Conservation (phyloP, 441 rosid species). For the Gossypium gossypioides region DNA sequence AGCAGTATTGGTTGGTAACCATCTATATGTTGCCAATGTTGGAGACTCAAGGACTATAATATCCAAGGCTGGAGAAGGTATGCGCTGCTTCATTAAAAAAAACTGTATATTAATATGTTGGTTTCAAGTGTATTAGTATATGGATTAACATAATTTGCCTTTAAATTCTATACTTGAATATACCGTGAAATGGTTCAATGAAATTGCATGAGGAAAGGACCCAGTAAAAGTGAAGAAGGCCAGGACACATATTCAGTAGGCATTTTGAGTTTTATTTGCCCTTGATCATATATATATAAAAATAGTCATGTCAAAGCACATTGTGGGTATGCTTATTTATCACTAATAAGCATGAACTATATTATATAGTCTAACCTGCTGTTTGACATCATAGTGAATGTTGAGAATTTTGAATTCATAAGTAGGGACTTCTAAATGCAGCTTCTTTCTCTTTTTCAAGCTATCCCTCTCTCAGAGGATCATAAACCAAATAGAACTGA, state of each 20-base stretch:
- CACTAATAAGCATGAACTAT: neutral
- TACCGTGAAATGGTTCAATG: neutral
- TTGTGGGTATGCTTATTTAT: neutral
- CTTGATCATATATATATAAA: neutral
- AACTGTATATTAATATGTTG: neutral
- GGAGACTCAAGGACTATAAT: conserved; percentile 93
- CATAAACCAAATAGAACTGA: conserved; percentile 96
- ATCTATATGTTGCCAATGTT: conserved; percentile 92
- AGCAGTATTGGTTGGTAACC: conserved; percentile 79
- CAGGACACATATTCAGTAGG: neutral
- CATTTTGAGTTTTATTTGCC: neutral
- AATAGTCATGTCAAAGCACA: neutral
- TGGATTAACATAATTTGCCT: neutral
- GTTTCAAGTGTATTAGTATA: neutral
- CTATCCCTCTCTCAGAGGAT: conserved; percentile 94
- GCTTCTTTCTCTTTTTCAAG: conserved; percentile 28
- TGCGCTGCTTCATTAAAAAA: neutral
- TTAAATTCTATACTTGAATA: neutral
- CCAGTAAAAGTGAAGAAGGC: neutral
- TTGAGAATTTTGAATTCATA: neutral
- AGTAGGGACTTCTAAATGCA: conserved; percentile 4
- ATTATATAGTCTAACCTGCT: neutral
- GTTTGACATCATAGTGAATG: neutral
- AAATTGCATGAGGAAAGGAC: neutral
- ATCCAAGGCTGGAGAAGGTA: conserved; percentile 90